Conservation (phyloP, 192 early-diverging fungal genomes). For the Backusella mclennaniae region DNA sequence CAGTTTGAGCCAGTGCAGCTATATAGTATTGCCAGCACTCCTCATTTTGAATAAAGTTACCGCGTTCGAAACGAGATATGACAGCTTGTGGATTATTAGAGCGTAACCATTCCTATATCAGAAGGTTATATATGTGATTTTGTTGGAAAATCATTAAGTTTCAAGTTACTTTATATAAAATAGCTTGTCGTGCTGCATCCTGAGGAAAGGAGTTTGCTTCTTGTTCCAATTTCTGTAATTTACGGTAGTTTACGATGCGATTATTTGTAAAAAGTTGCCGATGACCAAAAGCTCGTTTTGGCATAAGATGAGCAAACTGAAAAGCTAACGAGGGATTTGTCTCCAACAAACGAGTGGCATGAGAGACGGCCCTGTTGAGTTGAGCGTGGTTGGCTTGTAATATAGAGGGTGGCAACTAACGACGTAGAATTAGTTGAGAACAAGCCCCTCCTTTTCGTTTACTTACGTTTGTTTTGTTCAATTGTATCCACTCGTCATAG, state of each 20-base stretch:
- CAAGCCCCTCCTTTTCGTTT: not conserved
- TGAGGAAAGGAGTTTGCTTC: conserved; percentile 52
- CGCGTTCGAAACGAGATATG: conserved; percentile 53
- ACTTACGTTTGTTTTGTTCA: conserved; percentile 3
- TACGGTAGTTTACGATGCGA: conserved; percentile 11
- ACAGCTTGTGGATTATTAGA: conserved; percentile 51
- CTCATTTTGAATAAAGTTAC: conserved; percentile 51
- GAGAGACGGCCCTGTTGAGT: not conserved
- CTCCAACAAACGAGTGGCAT: conserved; percentile 1
- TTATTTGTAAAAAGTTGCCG: not conserved
- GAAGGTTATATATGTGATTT: not conserved
- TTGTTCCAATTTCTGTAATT: conserved; percentile 44
- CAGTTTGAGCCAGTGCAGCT: conserved; percentile 48
- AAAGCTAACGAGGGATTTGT: not conserved
- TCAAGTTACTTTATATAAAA: conserved; percentile 52
- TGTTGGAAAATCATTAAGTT: not conserved
- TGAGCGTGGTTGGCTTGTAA: not conserved
- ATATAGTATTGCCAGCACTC: conserved; percentile 55
- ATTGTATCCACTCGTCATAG: conserved; percentile 6
- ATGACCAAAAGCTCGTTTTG: not conserved
- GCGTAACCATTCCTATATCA: conserved; percentile 47
- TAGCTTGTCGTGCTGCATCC: conserved; percentile 46
- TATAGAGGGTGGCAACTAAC: conserved; percentile 11
- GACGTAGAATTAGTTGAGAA: not conserved
- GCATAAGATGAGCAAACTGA: not conserved